Conservation (phyloP, 129 eudicot species). For the Chrysanthemum lavandulifolium region DNA sequence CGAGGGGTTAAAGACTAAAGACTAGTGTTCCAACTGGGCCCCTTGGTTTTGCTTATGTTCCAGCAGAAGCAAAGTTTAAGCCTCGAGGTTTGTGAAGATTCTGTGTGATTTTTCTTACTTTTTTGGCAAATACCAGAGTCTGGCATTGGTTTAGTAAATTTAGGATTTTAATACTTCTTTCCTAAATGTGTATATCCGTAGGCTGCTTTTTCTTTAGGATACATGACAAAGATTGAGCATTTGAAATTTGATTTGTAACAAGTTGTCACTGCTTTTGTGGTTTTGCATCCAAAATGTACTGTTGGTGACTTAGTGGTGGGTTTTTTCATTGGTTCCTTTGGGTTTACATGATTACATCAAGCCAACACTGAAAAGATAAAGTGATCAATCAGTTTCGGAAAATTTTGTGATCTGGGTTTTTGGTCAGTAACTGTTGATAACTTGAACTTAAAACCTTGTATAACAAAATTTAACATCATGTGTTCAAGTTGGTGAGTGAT, state of each 20-base stretch:
- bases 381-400: too few species aligned
- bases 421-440: too few species aligned
- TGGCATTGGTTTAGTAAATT: conserved; percentile 18
- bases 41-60: background rate
- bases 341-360: too few species aligned
- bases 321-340: too few species aligned
- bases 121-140: conserved; percentile 5
- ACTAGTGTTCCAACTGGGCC: background rate
- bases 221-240: conserved; percentile 7
- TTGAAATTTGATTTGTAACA: background rate
- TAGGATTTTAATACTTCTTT: conserved; percentile 2
- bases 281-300: background rate
- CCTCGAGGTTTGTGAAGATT: background rate
- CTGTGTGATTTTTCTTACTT: background rate
- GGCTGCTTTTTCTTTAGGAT: conserved; percentile 28
- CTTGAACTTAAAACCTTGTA: too few species aligned
- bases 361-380: too few species aligned
- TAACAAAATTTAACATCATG: too few species aligned
- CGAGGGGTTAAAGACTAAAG: conserved; percentile 54
- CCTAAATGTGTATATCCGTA: conserved; percentile 26
- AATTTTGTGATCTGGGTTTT: too few species aligned
- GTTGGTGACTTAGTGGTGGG: background rate
- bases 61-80: background rate
- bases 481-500: too few species aligned
- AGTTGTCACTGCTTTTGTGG: background rate